Percentiles rank a stretch among this genome's conserved stretches.
Evolutionary conservation across 2,329 filamentous ascomycete genomes (phyloP).

Genomic region (Sclerotinia sclerotiorum): DNA sequence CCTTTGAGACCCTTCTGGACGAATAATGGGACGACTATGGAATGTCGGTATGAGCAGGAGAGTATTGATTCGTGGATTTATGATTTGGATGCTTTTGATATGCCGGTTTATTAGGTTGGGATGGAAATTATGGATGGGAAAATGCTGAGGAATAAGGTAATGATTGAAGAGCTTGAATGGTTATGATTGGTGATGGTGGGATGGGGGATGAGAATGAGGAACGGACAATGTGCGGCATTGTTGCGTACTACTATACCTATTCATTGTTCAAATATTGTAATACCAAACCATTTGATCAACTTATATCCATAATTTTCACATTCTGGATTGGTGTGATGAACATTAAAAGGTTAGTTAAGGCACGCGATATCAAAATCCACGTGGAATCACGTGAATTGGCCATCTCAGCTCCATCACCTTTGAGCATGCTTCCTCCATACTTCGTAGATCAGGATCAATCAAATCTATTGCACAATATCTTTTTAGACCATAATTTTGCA

Average conservation of each 20-base stretch:
- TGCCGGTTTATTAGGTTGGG: conserved; percentile 27
- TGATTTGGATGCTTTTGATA: conserved; percentile 29
- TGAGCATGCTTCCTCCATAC: no score
- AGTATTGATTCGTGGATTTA: conserved; percentile 40
- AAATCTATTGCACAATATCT: no score
- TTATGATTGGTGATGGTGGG: background rate
- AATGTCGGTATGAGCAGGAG: conserved; percentile 37
- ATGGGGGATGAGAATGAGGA: background rate
- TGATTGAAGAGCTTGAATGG: background rate
- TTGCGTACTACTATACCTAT: background rate
- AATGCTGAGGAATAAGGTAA: no score
- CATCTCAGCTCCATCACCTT: no score
- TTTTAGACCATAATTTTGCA: background rate
- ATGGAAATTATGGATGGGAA: no score
- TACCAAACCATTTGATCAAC: background rate
- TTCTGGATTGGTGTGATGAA: background rate
- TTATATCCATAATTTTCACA: background rate
- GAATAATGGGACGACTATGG: conserved; percentile 32
- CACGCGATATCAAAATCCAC: no score
- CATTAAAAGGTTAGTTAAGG: no score
- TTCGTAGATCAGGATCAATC: no score
- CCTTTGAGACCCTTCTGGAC: conserved; percentile 41
- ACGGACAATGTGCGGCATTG: background rate
- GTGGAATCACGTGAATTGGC: no score
- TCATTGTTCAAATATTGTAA: background rate